phyloP scores from a whole-genome alignment of 1,284 basidiomycete species.

The Ustilago sp. region DNA sequence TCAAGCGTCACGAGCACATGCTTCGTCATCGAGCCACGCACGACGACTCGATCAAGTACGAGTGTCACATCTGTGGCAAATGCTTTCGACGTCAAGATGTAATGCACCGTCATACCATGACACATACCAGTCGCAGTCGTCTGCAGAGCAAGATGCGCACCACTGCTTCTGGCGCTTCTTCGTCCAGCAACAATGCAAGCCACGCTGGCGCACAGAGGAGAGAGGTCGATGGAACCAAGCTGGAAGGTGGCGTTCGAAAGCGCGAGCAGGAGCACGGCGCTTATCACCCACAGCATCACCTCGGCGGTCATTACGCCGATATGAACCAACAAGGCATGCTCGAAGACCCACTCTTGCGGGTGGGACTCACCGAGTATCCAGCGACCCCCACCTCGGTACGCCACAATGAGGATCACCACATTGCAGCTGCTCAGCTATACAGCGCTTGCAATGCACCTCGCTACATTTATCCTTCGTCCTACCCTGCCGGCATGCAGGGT shows the following conservation, averaged over 20 bases:
- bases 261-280: conserved; percentile 13
- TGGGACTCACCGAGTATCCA: conserved; percentile 34
- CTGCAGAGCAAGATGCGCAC: conserved; percentile 36
- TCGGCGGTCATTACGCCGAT: neutral
- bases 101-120: conserved; percentile 54
- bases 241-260: neutral
- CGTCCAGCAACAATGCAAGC: neutral
- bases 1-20: conserved; percentile 56
- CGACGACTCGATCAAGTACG: conserved; percentile 48
- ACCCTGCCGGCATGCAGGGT: conserved; percentile 13
- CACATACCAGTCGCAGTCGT: conserved; percentile 34
- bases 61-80: conserved; percentile 50
- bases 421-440: conserved; percentile 40
- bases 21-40: conserved; percentile 52
- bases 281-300: neutral
- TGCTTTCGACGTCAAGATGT: conserved; percentile 52
- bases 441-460: conserved; percentile 25
- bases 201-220: neutral
- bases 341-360: conserved; percentile 36
- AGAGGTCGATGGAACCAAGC: conserved; percentile 1
- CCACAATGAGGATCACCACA: conserved; percentile 42
- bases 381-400: conserved; percentile 9
- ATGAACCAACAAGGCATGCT: conserved; percentile 15
- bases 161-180: conserved; percentile 10
- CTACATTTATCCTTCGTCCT: conserved; percentile 15